Conservation (phyloP, 2,329 filamentous ascomycete genomes). For the Cercospora sojina region DNA sequence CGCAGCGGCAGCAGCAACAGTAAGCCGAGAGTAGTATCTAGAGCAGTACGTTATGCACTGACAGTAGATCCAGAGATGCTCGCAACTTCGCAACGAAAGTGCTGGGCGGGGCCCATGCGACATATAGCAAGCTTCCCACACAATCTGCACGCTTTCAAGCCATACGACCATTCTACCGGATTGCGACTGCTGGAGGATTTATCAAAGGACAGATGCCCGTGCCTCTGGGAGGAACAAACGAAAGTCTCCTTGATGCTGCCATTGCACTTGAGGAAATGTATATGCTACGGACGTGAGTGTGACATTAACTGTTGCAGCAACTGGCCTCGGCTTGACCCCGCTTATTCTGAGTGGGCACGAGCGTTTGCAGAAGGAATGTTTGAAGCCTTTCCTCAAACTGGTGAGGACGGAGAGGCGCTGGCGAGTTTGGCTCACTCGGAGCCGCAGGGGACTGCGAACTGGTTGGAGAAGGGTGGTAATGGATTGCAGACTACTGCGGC, state of each 20-base stretch:
- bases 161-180: slow-evolving; percentile 48
- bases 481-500: slow-evolving; percentile 53
- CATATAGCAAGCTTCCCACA: slow-evolving; percentile 29
- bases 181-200: slow-evolving; percentile 47
- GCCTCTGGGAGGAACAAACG: slow-evolving; percentile 48
- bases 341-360: slow-evolving; percentile 49
- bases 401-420: slow-evolving; percentile 46
- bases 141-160: slow-evolving; percentile 49
- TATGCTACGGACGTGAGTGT: slow-evolving; percentile 52
- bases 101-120: slow-evolving; percentile 31
- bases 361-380: slow-evolving; percentile 45
- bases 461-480: slow-evolving; percentile 49
- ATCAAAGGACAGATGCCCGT: slow-evolving; percentile 51
- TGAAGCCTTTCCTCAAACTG: slow-evolving; percentile 50
- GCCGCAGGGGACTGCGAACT: slow-evolving; percentile 55
- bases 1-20: slow-evolving; percentile 11
- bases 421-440: slow-evolving; percentile 56
- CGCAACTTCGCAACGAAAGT: slow-evolving; percentile 31
- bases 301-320: slow-evolving; percentile 53
- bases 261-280: slow-evolving; percentile 57
- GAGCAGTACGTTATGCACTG: not conserved
- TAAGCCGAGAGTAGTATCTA: not conserved
- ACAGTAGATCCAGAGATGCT: slow-evolving; percentile 21
- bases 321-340: slow-evolving; percentile 54
- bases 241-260: slow-evolving; percentile 49